Conservation (phyloP, 345 rosid species). For the Noccaea caerulescens region DNA sequence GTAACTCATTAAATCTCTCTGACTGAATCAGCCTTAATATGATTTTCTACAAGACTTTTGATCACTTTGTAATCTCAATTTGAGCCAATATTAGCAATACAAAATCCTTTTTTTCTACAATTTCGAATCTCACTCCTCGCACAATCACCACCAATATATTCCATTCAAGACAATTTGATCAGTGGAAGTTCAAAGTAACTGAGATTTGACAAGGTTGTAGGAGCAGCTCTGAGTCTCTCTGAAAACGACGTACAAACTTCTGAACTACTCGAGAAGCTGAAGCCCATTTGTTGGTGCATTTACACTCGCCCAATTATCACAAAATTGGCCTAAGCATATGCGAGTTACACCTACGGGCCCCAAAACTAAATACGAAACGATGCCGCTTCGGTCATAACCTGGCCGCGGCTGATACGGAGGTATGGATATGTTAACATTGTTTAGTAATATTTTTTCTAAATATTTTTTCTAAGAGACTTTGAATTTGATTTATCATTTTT, state of each 20-base stretch:
- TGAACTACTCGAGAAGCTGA: too few relatives aligned
- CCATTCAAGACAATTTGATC: background rate
- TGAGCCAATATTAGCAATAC: constrained; percentile 30
- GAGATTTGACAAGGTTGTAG: too few relatives aligned
- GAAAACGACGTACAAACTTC: too few relatives aligned
- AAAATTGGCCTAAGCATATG: background rate
- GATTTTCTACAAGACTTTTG: background rate
- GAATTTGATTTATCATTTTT: too few relatives aligned
- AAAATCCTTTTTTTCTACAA: background rate
- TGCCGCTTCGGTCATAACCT: constrained; percentile 14
- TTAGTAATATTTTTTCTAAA: background rate
- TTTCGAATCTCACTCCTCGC: background rate
- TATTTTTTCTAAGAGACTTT: too few relatives aligned
- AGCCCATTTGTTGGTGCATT: too few relatives aligned
- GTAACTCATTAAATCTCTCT: constrained; percentile 30
- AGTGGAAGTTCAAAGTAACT: too few relatives aligned
- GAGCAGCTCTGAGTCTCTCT: too few relatives aligned
- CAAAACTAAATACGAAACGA: constrained; percentile 9
- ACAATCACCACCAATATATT: background rate
- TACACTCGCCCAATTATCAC: too few relatives aligned
- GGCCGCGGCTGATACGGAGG: constrained; percentile 9
- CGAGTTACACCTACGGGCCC: background rate
- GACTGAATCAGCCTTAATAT: background rate
- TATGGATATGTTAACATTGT: too few relatives aligned
- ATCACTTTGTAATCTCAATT: constrained; percentile 27